Percentiles rank a stretch among this genome's conserved stretches.
phyloP scores from a whole-genome alignment of 352 stramenopile genomes.

The Globisporangium echinulatum region DNA sequence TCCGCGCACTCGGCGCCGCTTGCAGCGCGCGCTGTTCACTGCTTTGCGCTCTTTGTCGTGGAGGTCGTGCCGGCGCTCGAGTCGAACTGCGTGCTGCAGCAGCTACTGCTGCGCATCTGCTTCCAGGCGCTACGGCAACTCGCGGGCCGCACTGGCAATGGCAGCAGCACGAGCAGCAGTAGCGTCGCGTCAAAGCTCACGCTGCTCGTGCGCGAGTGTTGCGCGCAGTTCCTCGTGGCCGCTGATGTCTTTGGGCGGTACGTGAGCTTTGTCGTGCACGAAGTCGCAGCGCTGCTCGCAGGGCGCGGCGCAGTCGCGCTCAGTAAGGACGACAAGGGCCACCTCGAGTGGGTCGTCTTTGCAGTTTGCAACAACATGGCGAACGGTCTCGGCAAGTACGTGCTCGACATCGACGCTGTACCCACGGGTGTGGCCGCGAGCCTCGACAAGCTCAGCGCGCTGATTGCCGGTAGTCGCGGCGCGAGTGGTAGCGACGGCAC shows the following conservation, averaged over 20 bases:
- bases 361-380: conserved; percentile 70
- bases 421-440: conserved; percentile 46
- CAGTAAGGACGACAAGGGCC: conserved; percentile 46
- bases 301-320: conserved; percentile 15
- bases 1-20: conserved; percentile 31
- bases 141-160: conserved; percentile 17
- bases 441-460: conserved; percentile 64
- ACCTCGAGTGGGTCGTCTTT: conserved; percentile 77
- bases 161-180: conserved; percentile 27
- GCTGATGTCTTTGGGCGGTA: conserved; percentile 76
- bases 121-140: conserved; percentile 59
- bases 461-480: conserved; percentile 35
- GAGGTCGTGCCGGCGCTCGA: conserved; percentile 36
- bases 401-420: conserved; percentile 58
- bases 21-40: conserved; percentile 51
- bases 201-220: conserved; percentile 51
- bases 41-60: conserved; percentile 53
- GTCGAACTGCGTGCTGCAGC: conserved; percentile 40
- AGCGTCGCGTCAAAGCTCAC: conserved; percentile 23
- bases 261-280: conserved; percentile 64
- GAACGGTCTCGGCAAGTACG: conserved; percentile 62
- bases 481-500: conserved; percentile 2
- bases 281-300: conserved; percentile 63
- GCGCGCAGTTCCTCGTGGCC: conserved; percentile 56
- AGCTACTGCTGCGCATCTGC: conserved; percentile 61